A percentile compares a stretch with the other conserved stretches of the same genome.
phyloP scores from a whole-genome alignment of 2,329 filamentous ascomycete species.

The Aspergillus hiratsukae region DNA sequence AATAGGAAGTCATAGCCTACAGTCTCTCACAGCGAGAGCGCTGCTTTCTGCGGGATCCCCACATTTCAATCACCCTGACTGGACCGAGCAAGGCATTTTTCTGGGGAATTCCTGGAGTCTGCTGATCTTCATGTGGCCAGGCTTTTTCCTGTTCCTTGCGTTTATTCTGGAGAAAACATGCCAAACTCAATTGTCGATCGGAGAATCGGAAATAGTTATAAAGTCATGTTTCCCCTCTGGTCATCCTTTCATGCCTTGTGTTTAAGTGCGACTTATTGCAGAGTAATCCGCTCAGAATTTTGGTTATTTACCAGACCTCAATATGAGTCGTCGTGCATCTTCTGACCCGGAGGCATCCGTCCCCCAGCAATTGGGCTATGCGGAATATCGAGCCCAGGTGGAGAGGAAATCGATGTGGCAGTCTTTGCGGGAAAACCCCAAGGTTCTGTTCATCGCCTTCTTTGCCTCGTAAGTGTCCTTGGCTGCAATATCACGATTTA shows the following conservation, averaged over 20 bases:
- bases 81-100: not conserved
- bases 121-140: not conserved
- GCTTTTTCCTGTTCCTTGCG: not conserved
- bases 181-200: not conserved
- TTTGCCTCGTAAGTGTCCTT: conserved; percentile 38
- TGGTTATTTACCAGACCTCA: not conserved
- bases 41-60: too few relatives aligned
- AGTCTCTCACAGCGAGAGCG: not conserved
- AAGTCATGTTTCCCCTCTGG: not conserved
- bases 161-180: not conserved
- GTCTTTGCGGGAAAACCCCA: conserved; percentile 35
- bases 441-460: conserved; percentile 50
- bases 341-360: not conserved
- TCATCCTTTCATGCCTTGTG: too few relatives aligned
- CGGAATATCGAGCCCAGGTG: conserved; percentile 7
- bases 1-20: not conserved
- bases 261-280: not conserved
- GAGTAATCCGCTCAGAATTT: not conserved
- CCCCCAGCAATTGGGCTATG: conserved; percentile 8
- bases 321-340: not conserved
- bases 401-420: conserved; percentile 25
- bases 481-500: too few relatives aligned
- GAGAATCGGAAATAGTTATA: not conserved
- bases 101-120: not conserved
- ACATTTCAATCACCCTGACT: not conserved